A percentile compares a stretch with the other conserved stretches of the same genome.
phyloP scores from a whole-genome alignment of 495 filamentous ascomycete genomes.

The Tuber magnatum region DNA sequence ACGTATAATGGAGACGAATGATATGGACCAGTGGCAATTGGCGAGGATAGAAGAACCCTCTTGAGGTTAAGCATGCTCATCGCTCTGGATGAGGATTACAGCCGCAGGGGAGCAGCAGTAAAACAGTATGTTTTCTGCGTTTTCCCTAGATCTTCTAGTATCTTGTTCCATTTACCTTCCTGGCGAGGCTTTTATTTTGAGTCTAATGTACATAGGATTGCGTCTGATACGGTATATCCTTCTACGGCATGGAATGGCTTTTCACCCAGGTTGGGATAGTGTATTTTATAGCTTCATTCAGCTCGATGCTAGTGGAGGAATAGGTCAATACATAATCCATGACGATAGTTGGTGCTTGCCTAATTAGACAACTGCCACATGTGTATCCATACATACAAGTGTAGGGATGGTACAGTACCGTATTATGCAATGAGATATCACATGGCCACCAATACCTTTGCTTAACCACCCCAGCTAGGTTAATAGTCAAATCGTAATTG shows the following conservation, averaged over 20 bases:
- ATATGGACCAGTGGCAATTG: slow-evolving; percentile 30
- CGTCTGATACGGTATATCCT: too few relatives aligned
- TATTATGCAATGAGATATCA: neutral
- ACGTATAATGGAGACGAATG: slow-evolving; percentile 32
- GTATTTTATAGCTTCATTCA: too few relatives aligned
- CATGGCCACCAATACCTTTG: neutral
- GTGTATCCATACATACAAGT: neutral
- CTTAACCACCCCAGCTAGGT: neutral
- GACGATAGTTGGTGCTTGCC: too few relatives aligned
- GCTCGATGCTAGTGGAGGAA: too few relatives aligned
- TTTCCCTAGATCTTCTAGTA: neutral
- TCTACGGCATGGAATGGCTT: too few relatives aligned
- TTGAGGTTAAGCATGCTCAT: slow-evolving; percentile 31
- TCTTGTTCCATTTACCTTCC: neutral
- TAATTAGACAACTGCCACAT: too few relatives aligned
- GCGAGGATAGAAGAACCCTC: neutral
- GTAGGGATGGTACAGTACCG: neutral
- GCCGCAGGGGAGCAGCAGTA: slow-evolving; percentile 17
- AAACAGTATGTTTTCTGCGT: slow-evolving; percentile 2
- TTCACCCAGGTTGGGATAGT: too few relatives aligned
- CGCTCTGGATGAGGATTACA: slow-evolving; percentile 25
- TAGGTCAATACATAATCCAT: too few relatives aligned
- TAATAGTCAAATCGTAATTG: too few relatives aligned
- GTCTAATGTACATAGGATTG: too few relatives aligned
- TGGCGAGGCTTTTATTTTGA: too few relatives aligned